Evolutionary conservation across 1,139 yeast species (phyloP).

Genomic region (Spencermartinsiella ligniputridi): DNA sequence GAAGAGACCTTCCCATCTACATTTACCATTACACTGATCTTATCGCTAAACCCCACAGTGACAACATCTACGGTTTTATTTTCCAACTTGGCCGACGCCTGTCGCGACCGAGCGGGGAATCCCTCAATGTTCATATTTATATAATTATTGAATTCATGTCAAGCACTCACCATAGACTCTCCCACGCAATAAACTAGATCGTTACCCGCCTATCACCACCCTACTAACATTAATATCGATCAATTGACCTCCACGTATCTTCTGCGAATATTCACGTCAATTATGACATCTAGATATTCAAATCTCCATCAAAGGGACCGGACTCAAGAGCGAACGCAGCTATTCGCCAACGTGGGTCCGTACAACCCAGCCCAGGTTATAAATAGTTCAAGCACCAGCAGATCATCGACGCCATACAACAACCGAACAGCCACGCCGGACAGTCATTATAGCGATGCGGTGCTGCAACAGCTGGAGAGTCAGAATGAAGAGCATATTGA

Average conservation of each 20-base stretch:
- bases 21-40: constrained; percentile 33
- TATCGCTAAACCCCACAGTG: constrained; percentile 31
- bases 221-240: no score
- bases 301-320: constrained; percentile 32
- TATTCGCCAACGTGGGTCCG: constrained; percentile 32
- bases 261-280: constrained; percentile 3
- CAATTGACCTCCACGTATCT: no score
- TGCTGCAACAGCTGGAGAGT: constrained; percentile 68
- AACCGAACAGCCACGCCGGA: constrained; percentile 39
- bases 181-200: no score
- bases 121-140: constrained; percentile 4
- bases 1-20: constrained; percentile 32
- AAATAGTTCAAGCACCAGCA: constrained; percentile 11
- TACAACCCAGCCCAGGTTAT: constrained; percentile 27
- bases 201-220: no score
- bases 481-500: constrained; percentile 79
- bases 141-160: not conserved
- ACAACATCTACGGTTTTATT: constrained; percentile 30
- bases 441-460: constrained; percentile 44
- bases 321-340: constrained; percentile 29
- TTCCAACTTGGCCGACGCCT: constrained; percentile 10
- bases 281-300: constrained; percentile 20
- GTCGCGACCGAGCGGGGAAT: constrained; percentile 14
- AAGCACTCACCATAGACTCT: no score
- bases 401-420: constrained; percentile 46